These are phyloP conservation scores for Exophiala oligosperma DNA, from an alignment of 2,329 filamentous ascomycete species.

Conservation along the genomic window DNA sequence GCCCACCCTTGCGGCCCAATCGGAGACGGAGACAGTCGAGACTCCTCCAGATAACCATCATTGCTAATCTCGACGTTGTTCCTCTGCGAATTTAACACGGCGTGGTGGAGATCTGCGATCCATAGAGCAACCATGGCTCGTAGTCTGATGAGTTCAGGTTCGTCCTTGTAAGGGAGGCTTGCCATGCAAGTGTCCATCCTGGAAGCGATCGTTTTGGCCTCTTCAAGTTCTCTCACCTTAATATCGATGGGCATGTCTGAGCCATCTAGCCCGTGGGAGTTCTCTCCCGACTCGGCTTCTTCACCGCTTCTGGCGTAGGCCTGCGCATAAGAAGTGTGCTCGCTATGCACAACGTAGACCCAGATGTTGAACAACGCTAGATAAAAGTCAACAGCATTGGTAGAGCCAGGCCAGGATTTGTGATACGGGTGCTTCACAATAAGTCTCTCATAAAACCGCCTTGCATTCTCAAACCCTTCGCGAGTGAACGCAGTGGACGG, in stretches of 20 bases:
- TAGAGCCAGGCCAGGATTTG: constrained; percentile 56
- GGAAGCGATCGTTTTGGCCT: constrained; percentile 63
- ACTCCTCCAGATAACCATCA: neutral
- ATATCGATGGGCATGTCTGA: constrained; percentile 4
- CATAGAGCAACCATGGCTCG: constrained; percentile 75
- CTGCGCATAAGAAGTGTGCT: constrained; percentile 49
- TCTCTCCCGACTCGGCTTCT: constrained; percentile 32
- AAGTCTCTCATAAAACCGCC: constrained; percentile 73
- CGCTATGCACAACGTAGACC: constrained; percentile 71
- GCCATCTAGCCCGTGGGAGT: neutral
- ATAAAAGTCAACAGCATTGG: constrained; percentile 75
- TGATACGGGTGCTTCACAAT: constrained; percentile 76
- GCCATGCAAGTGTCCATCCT: constrained; percentile 71
- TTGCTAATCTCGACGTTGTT: neutral
- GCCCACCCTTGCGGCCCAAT: neutral
- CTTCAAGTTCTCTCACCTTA: constrained; percentile 47
- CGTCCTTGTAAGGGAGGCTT: constrained; percentile 69
- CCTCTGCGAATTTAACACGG: neutral
- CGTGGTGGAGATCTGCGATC: constrained; percentile 63
- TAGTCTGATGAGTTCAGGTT: constrained; percentile 65
- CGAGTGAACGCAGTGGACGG: constrained; percentile 37
- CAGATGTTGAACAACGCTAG: constrained; percentile 78
- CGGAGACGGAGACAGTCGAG: neutral
- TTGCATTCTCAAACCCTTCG: constrained; percentile 58
- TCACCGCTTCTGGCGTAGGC: constrained; percentile 31